A percentile compares a stretch with the other conserved stretches of the same genome.
phyloP scores from a whole-genome alignment of 352 stramenopile genomes.

The Phytophthora tubulina region DNA sequence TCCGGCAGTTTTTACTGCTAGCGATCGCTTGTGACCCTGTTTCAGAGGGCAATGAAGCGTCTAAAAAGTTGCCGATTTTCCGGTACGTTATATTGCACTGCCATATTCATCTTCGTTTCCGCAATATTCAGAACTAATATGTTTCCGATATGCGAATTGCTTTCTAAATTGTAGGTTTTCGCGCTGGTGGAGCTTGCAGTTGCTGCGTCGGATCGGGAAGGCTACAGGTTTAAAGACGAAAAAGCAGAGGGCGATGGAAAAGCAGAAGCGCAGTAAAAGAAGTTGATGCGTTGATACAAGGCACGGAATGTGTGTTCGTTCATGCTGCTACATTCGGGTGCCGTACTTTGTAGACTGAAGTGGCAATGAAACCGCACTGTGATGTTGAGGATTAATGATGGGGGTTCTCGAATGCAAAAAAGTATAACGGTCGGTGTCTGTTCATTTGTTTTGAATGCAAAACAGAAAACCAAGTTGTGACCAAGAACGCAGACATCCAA shows the following conservation, averaged over 20 bases:
- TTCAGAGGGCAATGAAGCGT: constrained; percentile 53
- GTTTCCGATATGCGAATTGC: background rate
- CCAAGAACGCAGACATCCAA: background rate
- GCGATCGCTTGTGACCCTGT: constrained; percentile 84
- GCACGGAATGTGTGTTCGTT: background rate
- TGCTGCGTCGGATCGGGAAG: constrained; percentile 84
- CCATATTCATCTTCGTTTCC: background rate
- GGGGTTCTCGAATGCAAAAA: constrained; percentile 17
- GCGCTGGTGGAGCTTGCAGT: constrained; percentile 83
- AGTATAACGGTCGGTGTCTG: constrained; percentile 31
- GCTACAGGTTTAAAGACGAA: constrained; percentile 80
- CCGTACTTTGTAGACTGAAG: constrained; percentile 31
- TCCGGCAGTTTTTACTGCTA: constrained; percentile 78
- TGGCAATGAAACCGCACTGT: constrained; percentile 31
- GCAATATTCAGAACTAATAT: background rate
- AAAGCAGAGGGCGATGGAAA: constrained; percentile 59
- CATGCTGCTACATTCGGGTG: constrained; percentile 5
- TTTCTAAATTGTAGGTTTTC: constrained; percentile 61
- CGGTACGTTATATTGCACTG: constrained; percentile 44
- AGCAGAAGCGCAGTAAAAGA: constrained; percentile 37
- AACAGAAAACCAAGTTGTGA: constrained; percentile 5
- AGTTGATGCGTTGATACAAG: constrained; percentile 24
- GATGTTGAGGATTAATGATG: constrained; percentile 8
- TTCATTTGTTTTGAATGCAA: background rate
- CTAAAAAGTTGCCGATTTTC: constrained; percentile 79